Conservation (phyloP, 768 basidiomycete species). For the Hypholoma sublateritium region DNA sequence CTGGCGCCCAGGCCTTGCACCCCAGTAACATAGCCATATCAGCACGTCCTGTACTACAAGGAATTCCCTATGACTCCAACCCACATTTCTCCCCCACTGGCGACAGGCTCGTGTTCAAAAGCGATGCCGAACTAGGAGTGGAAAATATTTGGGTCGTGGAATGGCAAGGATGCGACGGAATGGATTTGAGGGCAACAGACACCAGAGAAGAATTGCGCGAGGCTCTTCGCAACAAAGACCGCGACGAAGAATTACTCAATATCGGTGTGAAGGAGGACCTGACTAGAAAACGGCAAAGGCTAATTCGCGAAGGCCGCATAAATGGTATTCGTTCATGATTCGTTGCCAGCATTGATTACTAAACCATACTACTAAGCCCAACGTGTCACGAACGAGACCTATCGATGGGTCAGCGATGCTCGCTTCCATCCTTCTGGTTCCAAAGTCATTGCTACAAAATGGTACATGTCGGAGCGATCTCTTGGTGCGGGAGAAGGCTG, state of each 20-base stretch:
- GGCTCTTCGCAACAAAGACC: conserved; percentile 34
- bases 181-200: conserved; percentile 45
- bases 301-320: conserved; percentile 58
- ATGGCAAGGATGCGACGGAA: conserved; percentile 65
- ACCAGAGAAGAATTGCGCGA: conserved; percentile 23
- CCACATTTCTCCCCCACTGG: conserved; percentile 73
- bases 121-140: conserved; percentile 70
- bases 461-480: conserved; percentile 67
- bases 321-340: conserved; percentile 32
- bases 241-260: conserved; percentile 48
- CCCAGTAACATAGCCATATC: conserved; percentile 22
- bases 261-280: conserved; percentile 51
- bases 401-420: conserved; percentile 66
- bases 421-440: conserved; percentile 68
- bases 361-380: conserved; percentile 26
- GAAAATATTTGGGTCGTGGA: conserved; percentile 74
- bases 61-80: conserved; percentile 70
- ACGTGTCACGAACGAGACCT: conserved; percentile 73
- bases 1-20: conserved; percentile 34
- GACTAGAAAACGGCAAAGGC: conserved; percentile 44
- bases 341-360: background rate
- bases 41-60: conserved; percentile 61
- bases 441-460: conserved; percentile 72
- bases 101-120: conserved; percentile 63
- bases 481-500: conserved; percentile 75